These are phyloP conservation scores for Tanacetum coccineum DNA, from an alignment of 129 eudicot species.

Conservation along the genomic window DNA sequence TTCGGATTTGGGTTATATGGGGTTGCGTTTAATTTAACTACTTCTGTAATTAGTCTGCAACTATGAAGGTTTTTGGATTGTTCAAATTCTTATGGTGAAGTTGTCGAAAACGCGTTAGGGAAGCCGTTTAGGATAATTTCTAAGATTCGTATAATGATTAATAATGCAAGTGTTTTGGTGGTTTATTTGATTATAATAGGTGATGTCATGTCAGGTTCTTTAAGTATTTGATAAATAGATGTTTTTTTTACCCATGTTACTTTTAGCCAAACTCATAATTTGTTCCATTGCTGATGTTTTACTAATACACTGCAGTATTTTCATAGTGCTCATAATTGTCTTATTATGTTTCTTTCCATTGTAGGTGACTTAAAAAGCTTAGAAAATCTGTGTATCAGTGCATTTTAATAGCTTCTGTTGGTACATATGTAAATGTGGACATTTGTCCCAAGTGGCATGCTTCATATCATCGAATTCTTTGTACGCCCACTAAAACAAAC, in stretches of 20 bases:
- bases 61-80: slow-evolving; percentile 90
- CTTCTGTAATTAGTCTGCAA: slow-evolving; percentile 87
- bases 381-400: too few species aligned
- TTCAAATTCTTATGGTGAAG: slow-evolving; percentile 82
- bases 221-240: slow-evolving; percentile 57
- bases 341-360: slow-evolving; percentile 53
- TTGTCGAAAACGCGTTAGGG: slow-evolving; percentile 82
- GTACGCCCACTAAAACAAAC: too few species aligned
- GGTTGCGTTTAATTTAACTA: slow-evolving; percentile 90
- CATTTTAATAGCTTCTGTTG: too few species aligned
- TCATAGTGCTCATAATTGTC: too few species aligned
- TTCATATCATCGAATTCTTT: too few species aligned
- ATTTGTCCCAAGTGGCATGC: too few species aligned
- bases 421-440: too few species aligned
- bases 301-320: too few species aligned
- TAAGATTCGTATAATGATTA: slow-evolving; percentile 66
- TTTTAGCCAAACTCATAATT: too few species aligned
- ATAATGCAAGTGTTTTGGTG: slow-evolving; percentile 35
- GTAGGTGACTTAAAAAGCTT: too few species aligned
- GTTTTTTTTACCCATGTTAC: too few species aligned
- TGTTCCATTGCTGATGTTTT: too few species aligned
- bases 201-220: slow-evolving; percentile 41
- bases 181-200: slow-evolving; percentile 38
- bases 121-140: slow-evolving; percentile 63
- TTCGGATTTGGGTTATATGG: slow-evolving; percentile 69